Base-by-base conservation (phyloP, 768 basidiomycete genomes). In the Gloeostereum incarnatum region DNA sequence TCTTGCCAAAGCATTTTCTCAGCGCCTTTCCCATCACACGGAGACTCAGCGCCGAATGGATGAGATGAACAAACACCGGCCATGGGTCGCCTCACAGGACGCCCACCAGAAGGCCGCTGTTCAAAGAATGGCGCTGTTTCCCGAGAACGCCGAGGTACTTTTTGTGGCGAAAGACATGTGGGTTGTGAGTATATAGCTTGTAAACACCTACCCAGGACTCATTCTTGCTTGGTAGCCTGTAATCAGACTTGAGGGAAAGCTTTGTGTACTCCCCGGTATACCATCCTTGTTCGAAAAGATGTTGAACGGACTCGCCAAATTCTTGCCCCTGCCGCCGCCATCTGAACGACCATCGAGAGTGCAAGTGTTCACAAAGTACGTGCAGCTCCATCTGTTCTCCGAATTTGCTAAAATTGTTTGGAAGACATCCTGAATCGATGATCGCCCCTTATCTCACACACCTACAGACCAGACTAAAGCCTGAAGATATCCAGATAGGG, bases 181-280 rank as follows among this genome's bases (percentile, higher is more conserved):
- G 87, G 91, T 93, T 53, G 82, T 86, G 48, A 48, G 82, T 64
- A 18, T 33, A 13, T 33, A 10, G 32, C 8, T 26, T 35, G 19
- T 23, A 43, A 2, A 6, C 13, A 21, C 13, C n/a, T 23, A 6
- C 6, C n/a, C 34, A 11, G 8, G 10, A 9, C 16, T 36, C 10
- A 23, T 10, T 36, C 31, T 33, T 11, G 7, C 10, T 11, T 41
- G 22, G 22, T 48, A 88, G 85, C 92, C 92, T 18, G 87, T 96
- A 9, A 79, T 94, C 1, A 71, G 90, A 13, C 65, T 96, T 2
- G 75, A 75, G 48, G 83, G 85, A 17, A 93, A 87, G 61, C 67
- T 96, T 11, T 94, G 89, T 58, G 66, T 97, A 19, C 81, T 97
- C 60, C 93, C 93, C 0, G 93, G 93, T 21, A 88, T 96, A 31